phyloP scores from a whole-genome alignment of 1,139 yeast genomes.

The Nadsonia starkeyi-henricii region DNA sequence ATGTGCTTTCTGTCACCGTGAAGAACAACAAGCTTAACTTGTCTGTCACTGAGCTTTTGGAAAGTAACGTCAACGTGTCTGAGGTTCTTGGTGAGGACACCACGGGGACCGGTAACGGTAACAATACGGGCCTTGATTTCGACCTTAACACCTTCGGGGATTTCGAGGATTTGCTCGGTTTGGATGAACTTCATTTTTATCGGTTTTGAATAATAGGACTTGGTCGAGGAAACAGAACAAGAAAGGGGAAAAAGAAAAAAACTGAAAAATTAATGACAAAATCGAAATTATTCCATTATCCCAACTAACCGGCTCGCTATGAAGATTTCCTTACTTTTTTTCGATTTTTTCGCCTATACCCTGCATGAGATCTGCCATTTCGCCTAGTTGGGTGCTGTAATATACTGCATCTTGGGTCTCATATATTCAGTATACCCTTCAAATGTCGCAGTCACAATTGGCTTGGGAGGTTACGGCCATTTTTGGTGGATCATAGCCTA shows the following conservation, averaged over 20 bases:
- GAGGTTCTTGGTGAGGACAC: conserved; percentile 80
- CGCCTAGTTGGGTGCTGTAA: too few relatives aligned
- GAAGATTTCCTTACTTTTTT: neutral
- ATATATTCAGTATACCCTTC: too few relatives aligned
- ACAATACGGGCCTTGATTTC: conserved; percentile 83
- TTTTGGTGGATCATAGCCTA: too few relatives aligned
- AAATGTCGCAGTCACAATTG: too few relatives aligned
- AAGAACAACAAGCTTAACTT: conserved; percentile 84
- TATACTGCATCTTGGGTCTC: too few relatives aligned
- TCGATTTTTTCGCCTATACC: neutral
- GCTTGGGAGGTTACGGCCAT: too few relatives aligned
- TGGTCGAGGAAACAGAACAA: neutral
- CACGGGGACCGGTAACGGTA: conserved; percentile 97
- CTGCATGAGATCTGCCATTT: too few relatives aligned
- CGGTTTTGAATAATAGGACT: neutral
- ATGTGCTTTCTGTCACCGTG: conserved; percentile 99
- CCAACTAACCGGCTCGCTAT: neutral
- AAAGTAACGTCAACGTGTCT: conserved; percentile 93
- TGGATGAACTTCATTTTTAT: conserved; percentile 79
- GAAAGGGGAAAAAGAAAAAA: neutral
- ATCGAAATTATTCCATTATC: neutral
- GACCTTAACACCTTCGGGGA: conserved; percentile 93
- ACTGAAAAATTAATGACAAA: neutral
- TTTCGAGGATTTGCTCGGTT: conserved; percentile 79
- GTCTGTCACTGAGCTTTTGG: conserved; percentile 54